These are phyloP conservation scores for Suhomyces anneliseae DNA, from an alignment of 1,139 yeast species.

Conservation along the genomic window DNA sequence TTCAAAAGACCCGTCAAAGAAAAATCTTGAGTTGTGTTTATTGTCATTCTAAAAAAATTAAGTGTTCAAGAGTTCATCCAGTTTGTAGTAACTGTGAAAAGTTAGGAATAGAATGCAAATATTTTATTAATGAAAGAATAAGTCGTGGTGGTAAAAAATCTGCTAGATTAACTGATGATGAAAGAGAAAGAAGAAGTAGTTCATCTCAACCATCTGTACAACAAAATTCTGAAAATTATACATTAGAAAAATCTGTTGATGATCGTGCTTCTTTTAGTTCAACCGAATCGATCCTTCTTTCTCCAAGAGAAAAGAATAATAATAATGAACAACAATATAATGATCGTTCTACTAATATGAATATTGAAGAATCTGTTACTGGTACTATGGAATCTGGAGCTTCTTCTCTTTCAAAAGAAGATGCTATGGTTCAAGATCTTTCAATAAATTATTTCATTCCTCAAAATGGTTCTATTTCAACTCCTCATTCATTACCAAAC, in stretches of 20 bases:
- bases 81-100: slow-evolving; percentile 52
- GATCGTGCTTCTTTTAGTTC: slow-evolving; percentile 6
- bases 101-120: slow-evolving; percentile 46
- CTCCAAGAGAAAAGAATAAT: neutral
- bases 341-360: neutral
- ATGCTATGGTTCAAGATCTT: neutral
- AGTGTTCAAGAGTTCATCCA: slow-evolving; percentile 53
- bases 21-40: slow-evolving; percentile 58
- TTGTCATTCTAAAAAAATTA: slow-evolving; percentile 62
- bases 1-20: slow-evolving; percentile 60
- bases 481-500: neutral
- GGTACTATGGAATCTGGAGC: neutral
- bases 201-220: neutral
- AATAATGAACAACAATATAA: neutral
- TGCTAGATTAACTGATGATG: slow-evolving; percentile 15
- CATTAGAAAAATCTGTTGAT: neutral
- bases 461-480: neutral
- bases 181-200: neutral
- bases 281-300: slow-evolving; percentile 5
- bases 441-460: neutral
- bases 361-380: neutral
- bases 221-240: neutral
- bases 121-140: slow-evolving; percentile 55
- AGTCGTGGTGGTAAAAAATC: slow-evolving; percentile 48
- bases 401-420: neutral